Percentiles rank a stretch among this genome's conserved stretches.
These are phyloP conservation scores for Diversispora eburnea DNA, from an alignment of 192 early-diverging fungal species.

Conservation along the genomic window DNA sequence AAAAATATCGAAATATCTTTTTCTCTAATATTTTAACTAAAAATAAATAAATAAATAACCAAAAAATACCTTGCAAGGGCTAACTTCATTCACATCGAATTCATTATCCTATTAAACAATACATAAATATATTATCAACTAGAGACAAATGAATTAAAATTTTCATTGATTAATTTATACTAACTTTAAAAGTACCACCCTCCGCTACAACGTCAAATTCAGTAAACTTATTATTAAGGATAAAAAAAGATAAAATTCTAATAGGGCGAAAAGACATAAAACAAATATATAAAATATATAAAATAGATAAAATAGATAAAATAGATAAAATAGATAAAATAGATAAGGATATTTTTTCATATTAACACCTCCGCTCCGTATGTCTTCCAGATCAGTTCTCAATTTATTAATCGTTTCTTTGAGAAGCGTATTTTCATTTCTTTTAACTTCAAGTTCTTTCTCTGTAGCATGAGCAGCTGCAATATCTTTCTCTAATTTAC, in stretches of 20 bases:
- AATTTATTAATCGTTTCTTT: conserved; percentile 42
- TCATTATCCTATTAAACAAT: no score
- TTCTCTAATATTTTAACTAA: neutral
- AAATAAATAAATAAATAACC: neutral
- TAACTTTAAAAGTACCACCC: neutral
- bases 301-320: neutral
- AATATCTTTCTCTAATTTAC: conserved; percentile 32
- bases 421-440: conserved; percentile 38
- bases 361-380: conserved; percentile 25
- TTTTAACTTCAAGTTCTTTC: conserved; percentile 38
- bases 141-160: no score
- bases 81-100: neutral
- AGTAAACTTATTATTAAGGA: conserved; percentile 17
- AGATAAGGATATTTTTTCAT: conserved; percentile 20
- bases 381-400: conserved; percentile 41
- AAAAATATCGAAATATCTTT: no score
- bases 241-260: neutral
- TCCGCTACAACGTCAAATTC: conserved; percentile 7
- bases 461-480: conserved; percentile 34
- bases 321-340: neutral
- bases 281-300: neutral
- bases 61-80: neutral
- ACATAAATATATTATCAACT: no score
- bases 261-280: neutral
- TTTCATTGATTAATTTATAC: no score